Conservation (phyloP, 345 rosid genomes). For the Murraya koenigii region DNA sequence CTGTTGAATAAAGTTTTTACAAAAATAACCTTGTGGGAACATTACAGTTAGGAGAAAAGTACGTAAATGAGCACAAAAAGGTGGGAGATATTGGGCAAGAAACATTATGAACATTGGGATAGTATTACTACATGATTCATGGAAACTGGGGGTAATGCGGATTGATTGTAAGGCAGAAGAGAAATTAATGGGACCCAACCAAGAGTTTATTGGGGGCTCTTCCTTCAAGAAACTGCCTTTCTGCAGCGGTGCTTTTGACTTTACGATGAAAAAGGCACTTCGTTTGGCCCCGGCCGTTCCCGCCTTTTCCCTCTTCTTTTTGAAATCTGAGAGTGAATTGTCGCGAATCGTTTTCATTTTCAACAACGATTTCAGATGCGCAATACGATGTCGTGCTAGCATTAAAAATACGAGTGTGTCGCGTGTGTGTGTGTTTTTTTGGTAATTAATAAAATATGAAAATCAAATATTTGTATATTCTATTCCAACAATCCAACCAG, state of each 20-base stretch:
- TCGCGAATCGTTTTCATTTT: background rate
- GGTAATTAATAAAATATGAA: too few species aligned
- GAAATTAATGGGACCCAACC: background rate
- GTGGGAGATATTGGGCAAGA: background rate
- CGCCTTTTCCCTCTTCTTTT: background rate
- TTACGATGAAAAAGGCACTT: background rate
- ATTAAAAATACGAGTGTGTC: too few species aligned
- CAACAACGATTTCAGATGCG: background rate
- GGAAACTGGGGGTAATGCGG: background rate
- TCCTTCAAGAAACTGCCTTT: constrained; percentile 10
- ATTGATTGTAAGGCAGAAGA: background rate
- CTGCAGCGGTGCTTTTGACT: constrained; percentile 7
- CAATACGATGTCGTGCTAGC: background rate
- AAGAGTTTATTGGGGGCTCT: background rate
- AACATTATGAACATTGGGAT: too few species aligned
- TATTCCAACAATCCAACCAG: too few species aligned
- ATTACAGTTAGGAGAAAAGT: background rate
- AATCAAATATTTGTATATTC: too few species aligned
- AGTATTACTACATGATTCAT: too few species aligned
- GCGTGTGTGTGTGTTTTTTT: too few species aligned
- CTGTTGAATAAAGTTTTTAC: background rate
- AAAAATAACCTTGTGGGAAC: background rate
- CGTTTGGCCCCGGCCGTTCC: background rate
- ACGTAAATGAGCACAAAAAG: background rate
- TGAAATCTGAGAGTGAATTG: background rate